These are phyloP conservation scores for Beauveria sp. DNA, from an alignment of 2,329 filamentous ascomycete species.

Conservation along the genomic window DNA sequence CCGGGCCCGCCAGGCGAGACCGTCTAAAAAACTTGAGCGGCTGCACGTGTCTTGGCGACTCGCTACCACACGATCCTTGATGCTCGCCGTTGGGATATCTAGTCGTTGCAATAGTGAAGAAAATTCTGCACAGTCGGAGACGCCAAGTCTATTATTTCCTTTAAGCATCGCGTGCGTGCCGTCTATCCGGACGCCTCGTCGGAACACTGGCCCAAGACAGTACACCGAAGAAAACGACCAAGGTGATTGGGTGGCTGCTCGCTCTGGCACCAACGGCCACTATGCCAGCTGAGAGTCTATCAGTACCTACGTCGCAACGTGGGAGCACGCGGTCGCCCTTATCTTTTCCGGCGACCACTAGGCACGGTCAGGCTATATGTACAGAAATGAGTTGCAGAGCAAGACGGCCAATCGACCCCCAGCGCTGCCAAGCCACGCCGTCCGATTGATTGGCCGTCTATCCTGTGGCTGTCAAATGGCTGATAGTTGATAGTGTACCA, in stretches of 20 bases:
- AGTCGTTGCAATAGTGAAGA: neutral
- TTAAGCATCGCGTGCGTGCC: neutral
- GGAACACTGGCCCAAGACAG: neutral
- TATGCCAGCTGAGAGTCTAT: neutral
- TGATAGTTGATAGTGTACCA: too few species aligned
- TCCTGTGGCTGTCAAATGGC: neutral
- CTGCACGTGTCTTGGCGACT: neutral
- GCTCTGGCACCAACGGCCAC: neutral
- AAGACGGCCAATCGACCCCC: neutral
- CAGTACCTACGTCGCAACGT: too few species aligned
- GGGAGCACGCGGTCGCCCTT: too few species aligned
- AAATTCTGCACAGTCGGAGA: neutral
- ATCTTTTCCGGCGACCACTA: neutral
- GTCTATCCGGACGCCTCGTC: constrained; percentile 2
- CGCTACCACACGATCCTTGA: neutral
- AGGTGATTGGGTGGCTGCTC: neutral
- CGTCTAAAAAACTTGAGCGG: neutral
- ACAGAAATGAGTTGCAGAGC: neutral
- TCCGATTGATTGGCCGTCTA: neutral
- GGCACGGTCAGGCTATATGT: too few species aligned
- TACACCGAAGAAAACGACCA: neutral
- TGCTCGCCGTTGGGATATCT: neutral
- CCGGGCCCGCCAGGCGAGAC: neutral
- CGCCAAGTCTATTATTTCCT: constrained; percentile 1
- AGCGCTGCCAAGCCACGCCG: neutral